Evolutionary conservation across 2,329 filamentous ascomycete species (phyloP), one percentile per base, ranked within the genome.

Genomic region (Diaporthe australafricana): DNA sequence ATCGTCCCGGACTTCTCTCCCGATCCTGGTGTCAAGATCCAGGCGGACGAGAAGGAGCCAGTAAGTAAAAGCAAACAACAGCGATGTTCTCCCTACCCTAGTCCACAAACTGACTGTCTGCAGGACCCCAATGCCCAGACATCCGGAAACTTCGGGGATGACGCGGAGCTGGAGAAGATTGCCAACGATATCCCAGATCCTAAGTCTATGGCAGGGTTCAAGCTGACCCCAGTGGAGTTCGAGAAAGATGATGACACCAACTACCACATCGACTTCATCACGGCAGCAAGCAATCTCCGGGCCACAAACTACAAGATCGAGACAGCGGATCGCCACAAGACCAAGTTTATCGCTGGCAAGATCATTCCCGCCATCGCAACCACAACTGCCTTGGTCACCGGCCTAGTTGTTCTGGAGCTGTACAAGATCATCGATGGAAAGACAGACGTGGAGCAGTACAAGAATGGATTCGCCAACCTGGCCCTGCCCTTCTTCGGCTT

Each of bases 271-370:
- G 96, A 98, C 83, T 99, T 99, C 86, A 98, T 99, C 84, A 97
- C 96, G 9, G 95, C 95, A 1, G 95, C 95, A 75, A 98, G 95
- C 86, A 99, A 99, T 81, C 87, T 99, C 73, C 94, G 97, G 73
- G 96, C 96, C 0, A 93, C 97, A 83, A 99, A 99, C 86, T 99
- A 99, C 89, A 97, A 96, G 83, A 99, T 99, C 76, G 91, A 94
- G 79, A 89, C 91, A 75, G 95, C 96, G 0, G 96, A 99, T 80
- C 90, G 94, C 74, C 96, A 98, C 88, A 97, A 96, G 91, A 99
- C 96, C 74, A 99, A 99, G 87, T 98, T 99, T 83, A 99, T 99
- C 80, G 97, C 96, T 40, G 96, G 96, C 81, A 99, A 99, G 89
- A 99, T 99, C 77, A 99, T 99, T 76, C 96, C 96, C 27, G 96